Conservation (phyloP, 2,329 filamentous ascomycete genomes). For the Aspergillus piperis region DNA sequence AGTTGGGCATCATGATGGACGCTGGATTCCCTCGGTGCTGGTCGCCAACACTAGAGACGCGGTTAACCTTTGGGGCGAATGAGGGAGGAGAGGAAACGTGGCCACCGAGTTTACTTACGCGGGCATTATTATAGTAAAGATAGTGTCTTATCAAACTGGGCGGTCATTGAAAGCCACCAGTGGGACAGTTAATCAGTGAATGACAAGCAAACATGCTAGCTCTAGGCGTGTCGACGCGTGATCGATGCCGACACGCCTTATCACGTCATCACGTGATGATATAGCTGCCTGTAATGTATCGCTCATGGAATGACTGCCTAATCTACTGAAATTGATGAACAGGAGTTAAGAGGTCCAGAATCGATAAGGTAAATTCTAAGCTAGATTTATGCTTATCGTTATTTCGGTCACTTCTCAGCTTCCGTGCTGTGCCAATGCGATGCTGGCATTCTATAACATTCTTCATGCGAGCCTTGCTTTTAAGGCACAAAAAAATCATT, state of each 20-base stretch:
- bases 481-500: background rate
- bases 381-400: background rate
- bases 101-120: conserved; percentile 40
- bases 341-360: too few relatives aligned
- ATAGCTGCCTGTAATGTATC: background rate
- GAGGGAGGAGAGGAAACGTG: background rate
- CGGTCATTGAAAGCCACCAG: conserved; percentile 8
- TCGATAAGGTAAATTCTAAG: background rate
- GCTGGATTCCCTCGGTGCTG: conserved; percentile 57
- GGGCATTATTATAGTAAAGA: conserved; percentile 43
- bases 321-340: background rate
- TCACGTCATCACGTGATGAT: conserved; percentile 38
- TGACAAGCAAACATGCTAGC: background rate
- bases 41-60: conserved; percentile 62
- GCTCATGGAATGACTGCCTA: background rate
- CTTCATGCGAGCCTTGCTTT: background rate
- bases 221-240: conserved; percentile 22
- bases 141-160: background rate
- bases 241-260: conserved; percentile 22
- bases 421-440: background rate
- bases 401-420: background rate
- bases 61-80: conserved; percentile 23
- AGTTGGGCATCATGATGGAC: conserved; percentile 46
- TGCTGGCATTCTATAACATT: background rate
- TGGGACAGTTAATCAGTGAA: background rate